Conservation (phyloP, 176 grass and related monocot genomes). For the Oryza brachyantha region DNA sequence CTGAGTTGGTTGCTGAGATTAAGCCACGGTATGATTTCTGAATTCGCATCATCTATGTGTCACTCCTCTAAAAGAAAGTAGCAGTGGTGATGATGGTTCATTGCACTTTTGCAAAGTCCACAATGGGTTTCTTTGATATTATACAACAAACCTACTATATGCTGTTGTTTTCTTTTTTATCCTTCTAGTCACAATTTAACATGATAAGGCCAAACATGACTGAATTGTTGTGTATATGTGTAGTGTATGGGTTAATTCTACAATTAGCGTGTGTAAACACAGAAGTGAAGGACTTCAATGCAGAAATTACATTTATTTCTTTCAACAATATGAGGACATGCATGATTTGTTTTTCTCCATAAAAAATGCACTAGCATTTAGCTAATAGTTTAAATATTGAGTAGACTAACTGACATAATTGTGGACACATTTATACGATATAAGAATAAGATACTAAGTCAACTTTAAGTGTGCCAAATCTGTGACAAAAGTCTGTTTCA, state of each 20-base stretch:
- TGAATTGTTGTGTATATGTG: neutral
- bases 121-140: neutral
- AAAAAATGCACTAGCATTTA: neutral
- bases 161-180: neutral
- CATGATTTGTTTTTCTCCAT: neutral
- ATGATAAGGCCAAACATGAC: neutral
- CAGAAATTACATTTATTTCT: neutral
- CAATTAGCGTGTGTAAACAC: neutral
- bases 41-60: neutral
- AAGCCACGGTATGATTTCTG: constrained; percentile 65
- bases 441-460: neutral
- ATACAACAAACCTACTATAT: neutral
- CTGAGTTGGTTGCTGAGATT: constrained; percentile 76
- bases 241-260: neutral
- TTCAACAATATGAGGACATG: neutral
- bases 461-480: neutral
- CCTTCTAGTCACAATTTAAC: neutral
- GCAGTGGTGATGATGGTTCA: neutral
- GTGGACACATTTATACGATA: neutral
- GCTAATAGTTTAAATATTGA: neutral
- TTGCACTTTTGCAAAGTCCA: neutral
- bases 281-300: neutral
- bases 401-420: neutral
- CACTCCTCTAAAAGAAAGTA: neutral
- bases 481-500: constrained; percentile 3